Conservation (phyloP, 257 asterid species). For the Lavandula angustifolia region DNA sequence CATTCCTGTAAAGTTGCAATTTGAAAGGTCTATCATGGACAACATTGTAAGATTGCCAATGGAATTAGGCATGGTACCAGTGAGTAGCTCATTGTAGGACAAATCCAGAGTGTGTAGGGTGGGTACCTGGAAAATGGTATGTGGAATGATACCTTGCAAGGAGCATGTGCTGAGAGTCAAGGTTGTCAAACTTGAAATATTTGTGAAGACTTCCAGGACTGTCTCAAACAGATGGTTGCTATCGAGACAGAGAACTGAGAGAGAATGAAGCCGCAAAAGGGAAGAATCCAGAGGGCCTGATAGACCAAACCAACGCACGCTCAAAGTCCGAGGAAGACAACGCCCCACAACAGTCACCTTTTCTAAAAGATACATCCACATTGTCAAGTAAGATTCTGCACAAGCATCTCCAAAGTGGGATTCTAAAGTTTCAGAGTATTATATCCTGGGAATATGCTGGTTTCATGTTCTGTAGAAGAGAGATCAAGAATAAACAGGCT, state of each 20-base stretch:
- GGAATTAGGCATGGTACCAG: slow-evolving; percentile 29
- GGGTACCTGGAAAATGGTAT: background rate
- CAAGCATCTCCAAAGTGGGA: slow-evolving; percentile 45
- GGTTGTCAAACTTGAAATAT: slow-evolving; percentile 35
- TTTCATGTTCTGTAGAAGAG: no score
- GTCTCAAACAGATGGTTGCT: slow-evolving; percentile 38
- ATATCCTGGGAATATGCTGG: slow-evolving; percentile 22
- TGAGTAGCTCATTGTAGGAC: no score
- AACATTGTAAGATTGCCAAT: slow-evolving; percentile 36
- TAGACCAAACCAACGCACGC: no score
- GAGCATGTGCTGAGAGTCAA: slow-evolving; percentile 44
- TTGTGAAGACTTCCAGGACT: slow-evolving; percentile 21
- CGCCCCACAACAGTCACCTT: slow-evolving; percentile 41
- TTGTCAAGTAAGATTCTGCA: slow-evolving; percentile 48
- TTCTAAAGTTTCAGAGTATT: slow-evolving; percentile 42
- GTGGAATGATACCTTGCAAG: slow-evolving; percentile 49
- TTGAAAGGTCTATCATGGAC: slow-evolving; percentile 34
- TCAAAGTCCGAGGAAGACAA: slow-evolving; percentile 33
- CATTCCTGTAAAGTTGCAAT: slow-evolving; percentile 38
- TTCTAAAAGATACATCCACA: slow-evolving; percentile 45
- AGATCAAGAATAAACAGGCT: slow-evolving; percentile 50
- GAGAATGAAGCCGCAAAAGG: slow-evolving; percentile 29
- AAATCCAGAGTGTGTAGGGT: no score
- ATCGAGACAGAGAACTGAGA: no score
- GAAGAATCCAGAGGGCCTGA: slow-evolving; percentile 33